A percentile compares a stretch with the other conserved stretches of the same genome.
These are phyloP conservation scores for Gentiana macrophylla DNA, from an alignment of 257 asterid genomes.

Conservation along the genomic window DNA sequence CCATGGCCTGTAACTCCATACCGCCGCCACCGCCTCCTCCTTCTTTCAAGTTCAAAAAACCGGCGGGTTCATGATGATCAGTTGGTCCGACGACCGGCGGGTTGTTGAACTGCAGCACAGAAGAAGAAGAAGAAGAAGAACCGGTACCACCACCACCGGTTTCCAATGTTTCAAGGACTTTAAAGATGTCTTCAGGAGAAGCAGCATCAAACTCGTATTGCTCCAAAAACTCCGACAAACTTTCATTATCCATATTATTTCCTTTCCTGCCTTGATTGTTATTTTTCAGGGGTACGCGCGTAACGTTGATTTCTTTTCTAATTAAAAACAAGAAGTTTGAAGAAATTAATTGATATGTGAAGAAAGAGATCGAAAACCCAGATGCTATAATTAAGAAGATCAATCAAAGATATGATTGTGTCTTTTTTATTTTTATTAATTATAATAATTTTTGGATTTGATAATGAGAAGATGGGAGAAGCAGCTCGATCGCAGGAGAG, in stretches of 20 bases:
- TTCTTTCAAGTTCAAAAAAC: constrained; percentile 4
- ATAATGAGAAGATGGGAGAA: too few species aligned
- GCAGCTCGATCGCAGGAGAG: background rate
- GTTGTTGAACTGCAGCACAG: too few species aligned
- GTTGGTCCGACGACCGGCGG: too few species aligned
- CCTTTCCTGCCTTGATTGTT: background rate
- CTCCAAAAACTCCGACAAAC: constrained; percentile 28
- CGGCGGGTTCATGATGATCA: background rate
- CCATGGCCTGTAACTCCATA: constrained; percentile 34
- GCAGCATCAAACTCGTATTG: constrained; percentile 30
- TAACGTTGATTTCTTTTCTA: too few species aligned
- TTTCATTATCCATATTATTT: constrained; percentile 32
- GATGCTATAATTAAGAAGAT: constrained; percentile 11
- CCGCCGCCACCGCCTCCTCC: constrained; percentile 15
- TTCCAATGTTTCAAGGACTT: constrained; percentile 56
- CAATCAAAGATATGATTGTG: constrained; percentile 8
- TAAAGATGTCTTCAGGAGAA: constrained; percentile 58
- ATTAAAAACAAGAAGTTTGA: background rate
- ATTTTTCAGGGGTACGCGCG: too few species aligned
- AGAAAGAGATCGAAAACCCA: background rate
- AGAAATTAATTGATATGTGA: too few species aligned
- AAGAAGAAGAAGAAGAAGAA: too few species aligned
- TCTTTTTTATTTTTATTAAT: too few species aligned
- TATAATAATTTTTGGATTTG: too few species aligned
- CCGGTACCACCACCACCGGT: constrained; percentile 11